Evolutionary conservation across 768 basidiomycete species (phyloP).

Genomic region (Polyporus arcularius): DNA sequence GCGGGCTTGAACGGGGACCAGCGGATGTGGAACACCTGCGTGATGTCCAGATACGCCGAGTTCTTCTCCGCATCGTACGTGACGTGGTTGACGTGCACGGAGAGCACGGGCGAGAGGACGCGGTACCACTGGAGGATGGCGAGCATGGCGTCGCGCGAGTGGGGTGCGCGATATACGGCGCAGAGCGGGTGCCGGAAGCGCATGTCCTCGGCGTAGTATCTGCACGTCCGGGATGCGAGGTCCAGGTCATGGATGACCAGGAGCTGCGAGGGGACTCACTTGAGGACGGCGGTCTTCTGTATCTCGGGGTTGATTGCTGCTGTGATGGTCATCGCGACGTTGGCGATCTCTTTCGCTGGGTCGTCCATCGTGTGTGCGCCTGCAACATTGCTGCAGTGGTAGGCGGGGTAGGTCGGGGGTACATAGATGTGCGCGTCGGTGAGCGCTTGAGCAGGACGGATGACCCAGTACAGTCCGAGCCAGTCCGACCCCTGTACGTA

Average conservation of each 20-base stretch:
- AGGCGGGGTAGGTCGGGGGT: too few species aligned
- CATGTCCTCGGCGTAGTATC: conserved; percentile 56
- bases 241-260: too few species aligned
- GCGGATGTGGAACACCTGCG: too few species aligned
- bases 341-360: conserved; percentile 50
- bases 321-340: conserved; percentile 46
- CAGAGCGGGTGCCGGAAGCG: conserved; percentile 62
- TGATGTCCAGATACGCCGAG: too few species aligned
- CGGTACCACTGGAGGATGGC: conserved; percentile 71
- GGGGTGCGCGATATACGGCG: conserved; percentile 45
- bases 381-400: too few species aligned
- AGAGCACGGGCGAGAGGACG: conserved; percentile 54
- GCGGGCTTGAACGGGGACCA: conserved; percentile 46
- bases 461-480: too few species aligned
- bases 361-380: conserved; percentile 53
- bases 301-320: conserved; percentile 53
- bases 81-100: conserved; percentile 44
- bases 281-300: conserved; percentile 45
- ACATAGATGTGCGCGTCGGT: too few species aligned
- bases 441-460: too few species aligned
- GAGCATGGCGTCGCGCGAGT: conserved; percentile 55
- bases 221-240: conserved; percentile 10
- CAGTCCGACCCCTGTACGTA: too few species aligned
- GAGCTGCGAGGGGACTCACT: conserved; percentile 6
- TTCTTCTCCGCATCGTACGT: conserved; percentile 47